phyloP scores from a whole-genome alignment of 768 basidiomycete genomes.

The Boletellus sp. region DNA sequence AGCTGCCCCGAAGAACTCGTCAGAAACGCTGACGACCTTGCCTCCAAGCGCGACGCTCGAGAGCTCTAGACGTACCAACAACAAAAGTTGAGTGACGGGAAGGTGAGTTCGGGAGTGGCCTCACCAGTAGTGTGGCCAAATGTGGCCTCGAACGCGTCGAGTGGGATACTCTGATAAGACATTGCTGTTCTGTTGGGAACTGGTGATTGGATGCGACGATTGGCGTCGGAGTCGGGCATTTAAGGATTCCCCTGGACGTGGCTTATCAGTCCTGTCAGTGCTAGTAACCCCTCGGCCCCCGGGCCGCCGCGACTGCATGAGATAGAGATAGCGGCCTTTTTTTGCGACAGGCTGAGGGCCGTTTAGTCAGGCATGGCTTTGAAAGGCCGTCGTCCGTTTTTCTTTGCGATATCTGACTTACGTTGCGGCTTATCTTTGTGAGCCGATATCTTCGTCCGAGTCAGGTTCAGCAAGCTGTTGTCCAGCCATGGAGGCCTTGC shows the following conservation, averaged over 20 bases:
- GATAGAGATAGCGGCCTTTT: too few species aligned
- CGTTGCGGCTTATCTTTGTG: too few species aligned
- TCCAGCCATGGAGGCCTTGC: too few species aligned
- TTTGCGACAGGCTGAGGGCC: too few species aligned
- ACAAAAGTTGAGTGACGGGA: neutral
- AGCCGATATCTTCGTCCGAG: too few species aligned
- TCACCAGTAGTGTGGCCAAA: constrained; percentile 54
- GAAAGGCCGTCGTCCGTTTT: too few species aligned
- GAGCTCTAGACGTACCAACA: constrained; percentile 54
- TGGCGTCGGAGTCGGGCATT: neutral
- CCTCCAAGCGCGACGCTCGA: constrained; percentile 85
- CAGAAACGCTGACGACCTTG: constrained; percentile 70
- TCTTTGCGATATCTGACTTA: too few species aligned
- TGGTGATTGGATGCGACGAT: neutral
- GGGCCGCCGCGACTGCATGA: too few species aligned
- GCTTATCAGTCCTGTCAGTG: neutral
- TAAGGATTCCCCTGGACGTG: neutral
- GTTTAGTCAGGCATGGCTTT: too few species aligned
- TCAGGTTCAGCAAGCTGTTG: too few species aligned
- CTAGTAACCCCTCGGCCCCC: too few species aligned
- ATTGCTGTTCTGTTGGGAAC: constrained; percentile 25
- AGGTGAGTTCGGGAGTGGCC: neutral
- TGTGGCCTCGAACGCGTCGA: constrained; percentile 44
- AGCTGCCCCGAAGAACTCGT: constrained; percentile 95
- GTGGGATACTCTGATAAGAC: constrained; percentile 41